Conservation (phyloP, 768 basidiomycete species). For the Phylloporus sp. region DNA sequence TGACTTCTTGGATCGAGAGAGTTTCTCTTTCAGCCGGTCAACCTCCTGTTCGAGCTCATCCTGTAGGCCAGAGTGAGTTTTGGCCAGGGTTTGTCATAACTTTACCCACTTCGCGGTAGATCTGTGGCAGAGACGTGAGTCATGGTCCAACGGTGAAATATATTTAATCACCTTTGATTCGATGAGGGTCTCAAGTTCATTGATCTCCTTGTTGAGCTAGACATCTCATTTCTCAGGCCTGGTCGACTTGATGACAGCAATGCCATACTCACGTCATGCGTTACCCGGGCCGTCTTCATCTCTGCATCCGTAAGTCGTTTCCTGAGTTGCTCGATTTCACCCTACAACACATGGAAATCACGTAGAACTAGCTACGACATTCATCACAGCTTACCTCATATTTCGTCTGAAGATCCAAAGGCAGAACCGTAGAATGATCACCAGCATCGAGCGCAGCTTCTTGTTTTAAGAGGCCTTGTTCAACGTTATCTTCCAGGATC, state of each 20-base stretch:
- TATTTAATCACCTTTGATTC: constrained; percentile 76
- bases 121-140: constrained; percentile 39
- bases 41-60: constrained; percentile 87
- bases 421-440: constrained; percentile 11
- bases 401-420: constrained; percentile 39
- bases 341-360: constrained; percentile 32
- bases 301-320: constrained; percentile 67
- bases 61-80: constrained; percentile 32
- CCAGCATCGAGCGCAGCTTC: constrained; percentile 37
- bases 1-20: constrained; percentile 54
- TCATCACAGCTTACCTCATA: constrained; percentile 44
- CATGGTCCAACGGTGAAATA: background rate
- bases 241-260: background rate
- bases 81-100: background rate
- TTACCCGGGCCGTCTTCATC: constrained; percentile 65
- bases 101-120: constrained; percentile 68
- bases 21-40: constrained; percentile 68
- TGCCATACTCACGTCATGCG: constrained; percentile 54
- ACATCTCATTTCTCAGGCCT: constrained; percentile 2
- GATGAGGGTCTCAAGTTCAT: constrained; percentile 87
- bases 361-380: background rate
- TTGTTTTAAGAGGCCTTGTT: constrained; percentile 51
- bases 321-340: constrained; percentile 63
- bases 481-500: constrained; percentile 70
- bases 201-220: constrained; percentile 87